A percentile compares a stretch with the other conserved stretches of the same genome.
phyloP scores from a whole-genome alignment of 495 filamentous ascomycete species.

The Aspergillus heteromorphus region DNA sequence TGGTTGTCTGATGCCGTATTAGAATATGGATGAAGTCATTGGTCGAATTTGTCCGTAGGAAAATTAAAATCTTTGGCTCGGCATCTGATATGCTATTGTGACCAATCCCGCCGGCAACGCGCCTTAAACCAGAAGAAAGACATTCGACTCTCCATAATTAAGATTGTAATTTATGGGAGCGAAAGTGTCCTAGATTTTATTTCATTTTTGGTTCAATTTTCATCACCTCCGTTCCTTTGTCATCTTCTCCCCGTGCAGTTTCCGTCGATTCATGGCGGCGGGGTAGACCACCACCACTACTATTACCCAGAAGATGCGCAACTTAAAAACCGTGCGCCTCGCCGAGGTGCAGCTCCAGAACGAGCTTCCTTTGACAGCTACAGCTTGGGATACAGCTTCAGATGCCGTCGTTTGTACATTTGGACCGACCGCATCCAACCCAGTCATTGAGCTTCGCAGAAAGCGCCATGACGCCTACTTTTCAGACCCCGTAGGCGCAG shows the following conservation, averaged over 20 bases:
- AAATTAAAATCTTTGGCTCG: conserved; percentile 43
- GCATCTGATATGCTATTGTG: conserved; percentile 21
- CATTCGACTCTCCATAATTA: background rate
- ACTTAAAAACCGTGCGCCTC: conserved; percentile 67
- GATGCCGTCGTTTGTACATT: conserved; percentile 70
- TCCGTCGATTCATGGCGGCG: conserved; percentile 34
- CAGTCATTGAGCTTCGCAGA: conserved; percentile 59
- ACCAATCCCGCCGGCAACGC: background rate
- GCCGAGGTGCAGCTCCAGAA: conserved; percentile 50
- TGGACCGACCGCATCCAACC: conserved; percentile 59
- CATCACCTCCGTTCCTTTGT: background rate
- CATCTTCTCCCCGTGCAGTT: conserved; percentile 1
- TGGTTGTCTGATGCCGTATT: conserved; percentile 18
- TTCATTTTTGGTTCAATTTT: conserved; percentile 3
- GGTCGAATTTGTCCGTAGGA: conserved; percentile 34
- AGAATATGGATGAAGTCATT: conserved; percentile 50
- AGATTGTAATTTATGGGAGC: conserved; percentile 4
- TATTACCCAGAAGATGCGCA: conserved; percentile 57
- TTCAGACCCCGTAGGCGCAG: conserved; percentile 30
- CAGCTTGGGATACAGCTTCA: conserved; percentile 69
- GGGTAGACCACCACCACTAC: conserved; percentile 31
- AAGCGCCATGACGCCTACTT: conserved; percentile 35
- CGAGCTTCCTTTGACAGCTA: conserved; percentile 58
- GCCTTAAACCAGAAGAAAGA: background rate
- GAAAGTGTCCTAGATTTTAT: conserved; percentile 3